Conservation (phyloP, 306 rosid species). For the Luffa aegyptiaca region DNA sequence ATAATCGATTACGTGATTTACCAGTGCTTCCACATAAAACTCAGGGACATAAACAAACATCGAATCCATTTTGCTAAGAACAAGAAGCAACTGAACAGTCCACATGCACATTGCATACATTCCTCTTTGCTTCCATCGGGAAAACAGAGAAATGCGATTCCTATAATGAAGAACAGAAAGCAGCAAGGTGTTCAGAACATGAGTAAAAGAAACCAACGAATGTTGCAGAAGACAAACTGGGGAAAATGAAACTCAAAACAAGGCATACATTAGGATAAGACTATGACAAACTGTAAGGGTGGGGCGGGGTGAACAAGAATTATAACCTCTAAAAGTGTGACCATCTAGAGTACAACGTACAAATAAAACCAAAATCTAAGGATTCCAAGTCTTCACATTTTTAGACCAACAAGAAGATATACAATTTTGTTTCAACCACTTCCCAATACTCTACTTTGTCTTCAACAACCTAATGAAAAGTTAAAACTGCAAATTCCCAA, state of each 20-base stretch:
- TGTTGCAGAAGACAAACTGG: background rate
- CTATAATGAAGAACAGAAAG: conserved; percentile 27
- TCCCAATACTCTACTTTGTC: background rate
- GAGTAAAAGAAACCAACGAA: background rate
- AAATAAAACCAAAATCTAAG: background rate
- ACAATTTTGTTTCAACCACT: background rate
- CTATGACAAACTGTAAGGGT: background rate
- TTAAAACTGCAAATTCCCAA: background rate
- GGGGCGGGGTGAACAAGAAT: background rate
- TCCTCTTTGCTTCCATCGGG: conserved; percentile 94
- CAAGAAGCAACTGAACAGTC: conserved; percentile 89
- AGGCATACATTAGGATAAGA: background rate
- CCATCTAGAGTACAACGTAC: background rate
- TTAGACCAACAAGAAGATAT: background rate
- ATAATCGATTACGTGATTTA: conserved; percentile 21
- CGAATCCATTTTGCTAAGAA: conserved; percentile 72
- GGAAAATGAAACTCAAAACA: background rate
- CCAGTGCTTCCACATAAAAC: conserved; percentile 85
- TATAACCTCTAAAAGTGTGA: background rate
- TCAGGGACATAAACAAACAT: conserved; percentile 80
- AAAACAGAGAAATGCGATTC: conserved; percentile 69
- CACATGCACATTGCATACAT: conserved; percentile 97
- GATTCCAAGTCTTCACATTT: background rate
- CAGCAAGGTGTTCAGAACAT: background rate
- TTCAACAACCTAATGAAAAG: background rate